Evolutionary conservation across 169 alveolate genomes (phyloP).

Genomic region (Plasmodium yoelii): DNA sequence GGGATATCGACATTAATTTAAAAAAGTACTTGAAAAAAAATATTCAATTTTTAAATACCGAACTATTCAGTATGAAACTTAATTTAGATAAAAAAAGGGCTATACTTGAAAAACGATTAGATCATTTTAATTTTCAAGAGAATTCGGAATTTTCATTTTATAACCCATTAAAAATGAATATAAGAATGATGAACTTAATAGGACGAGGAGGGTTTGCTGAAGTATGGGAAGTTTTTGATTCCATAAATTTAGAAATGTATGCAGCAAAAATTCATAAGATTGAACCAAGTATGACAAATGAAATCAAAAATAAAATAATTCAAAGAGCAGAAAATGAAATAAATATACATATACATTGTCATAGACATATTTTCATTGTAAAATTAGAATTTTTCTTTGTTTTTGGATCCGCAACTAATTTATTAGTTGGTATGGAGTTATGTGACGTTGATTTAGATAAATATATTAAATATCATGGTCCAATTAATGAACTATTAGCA

Average conservation of each 20-base stretch:
- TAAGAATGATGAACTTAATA: conserved; percentile 89
- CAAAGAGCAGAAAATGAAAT: conserved; percentile 92
- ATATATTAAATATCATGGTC: conserved; percentile 89
- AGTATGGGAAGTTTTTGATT: conserved; percentile 94
- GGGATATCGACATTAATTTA: conserved; percentile 67
- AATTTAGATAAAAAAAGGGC: conserved; percentile 84
- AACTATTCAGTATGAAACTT: conserved; percentile 80
- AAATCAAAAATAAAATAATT: conserved; percentile 88
- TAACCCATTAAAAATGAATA: conserved; percentile 85
- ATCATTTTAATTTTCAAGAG: conserved; percentile 83
- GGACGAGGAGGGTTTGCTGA: conserved; percentile 95
- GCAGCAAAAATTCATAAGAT: conserved; percentile 92
- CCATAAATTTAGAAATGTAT: conserved; percentile 89
- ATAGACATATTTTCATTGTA: conserved; percentile 91
- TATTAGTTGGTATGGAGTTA: conserved; percentile 69
- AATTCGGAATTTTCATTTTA: conserved; percentile 85
- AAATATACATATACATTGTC: conserved; percentile 89
- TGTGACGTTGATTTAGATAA: conserved; percentile 91
- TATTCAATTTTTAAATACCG: conserved; percentile 81
- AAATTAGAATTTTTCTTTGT: conserved; percentile 93
- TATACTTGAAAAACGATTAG: conserved; percentile 82
- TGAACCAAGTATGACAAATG: conserved; percentile 88
- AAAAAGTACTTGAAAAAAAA: conserved; percentile 77
- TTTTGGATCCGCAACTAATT: conserved; percentile 81
- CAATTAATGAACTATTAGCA: conserved; percentile 90